Percentiles rank a stretch among this genome's conserved stretches.
These are phyloP conservation scores for Sedum album DNA, from an alignment of 164 flowering plant genomes.

Conservation along the genomic window DNA sequence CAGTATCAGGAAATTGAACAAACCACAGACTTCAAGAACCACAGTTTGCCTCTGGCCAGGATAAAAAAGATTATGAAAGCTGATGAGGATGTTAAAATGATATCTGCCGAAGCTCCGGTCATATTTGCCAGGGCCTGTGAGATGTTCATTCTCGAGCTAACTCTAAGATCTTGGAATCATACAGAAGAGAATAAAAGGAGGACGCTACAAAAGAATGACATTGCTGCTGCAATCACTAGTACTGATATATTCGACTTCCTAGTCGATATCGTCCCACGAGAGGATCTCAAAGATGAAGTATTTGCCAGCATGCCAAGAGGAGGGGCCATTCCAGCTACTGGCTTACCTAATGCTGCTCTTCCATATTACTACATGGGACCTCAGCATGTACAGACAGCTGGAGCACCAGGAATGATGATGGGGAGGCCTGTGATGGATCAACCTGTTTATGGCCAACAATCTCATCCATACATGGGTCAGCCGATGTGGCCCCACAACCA, in stretches of 20 bases:
- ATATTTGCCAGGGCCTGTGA: conserved; percentile 55
- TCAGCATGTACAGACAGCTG: conserved; percentile 5
- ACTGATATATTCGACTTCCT: conserved; percentile 12
- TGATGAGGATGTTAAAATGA: conserved; percentile 53
- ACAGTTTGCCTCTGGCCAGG: conserved; percentile 46
- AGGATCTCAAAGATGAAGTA: conserved; percentile 13
- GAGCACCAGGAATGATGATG: conserved; percentile 13
- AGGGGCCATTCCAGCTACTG: background rate
- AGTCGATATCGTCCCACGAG: conserved; percentile 13
- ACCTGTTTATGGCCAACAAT: conserved; percentile 9
- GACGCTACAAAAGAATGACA: conserved; percentile 49
- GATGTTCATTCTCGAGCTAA: conserved; percentile 47
- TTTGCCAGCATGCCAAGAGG: conserved; percentile 9
- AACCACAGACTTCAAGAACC: conserved; percentile 43
- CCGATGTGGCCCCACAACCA: conserved; percentile 12
- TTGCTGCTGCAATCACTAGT: conserved; percentile 24
- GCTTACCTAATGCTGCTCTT: background rate
- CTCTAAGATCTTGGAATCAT: conserved; percentile 45
- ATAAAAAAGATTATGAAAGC: conserved; percentile 63
- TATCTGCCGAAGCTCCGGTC: conserved; percentile 52
- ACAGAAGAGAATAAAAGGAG: conserved; percentile 49
- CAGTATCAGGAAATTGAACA: conserved; percentile 38
- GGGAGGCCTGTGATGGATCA: conserved; percentile 12
- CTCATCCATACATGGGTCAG: conserved; percentile 11
- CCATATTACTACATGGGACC: conserved; percentile 13